These are phyloP conservation scores for Hymenoscyphus occultus DNA, from an alignment of 2,329 filamentous ascomycete species.

Conservation along the genomic window DNA sequence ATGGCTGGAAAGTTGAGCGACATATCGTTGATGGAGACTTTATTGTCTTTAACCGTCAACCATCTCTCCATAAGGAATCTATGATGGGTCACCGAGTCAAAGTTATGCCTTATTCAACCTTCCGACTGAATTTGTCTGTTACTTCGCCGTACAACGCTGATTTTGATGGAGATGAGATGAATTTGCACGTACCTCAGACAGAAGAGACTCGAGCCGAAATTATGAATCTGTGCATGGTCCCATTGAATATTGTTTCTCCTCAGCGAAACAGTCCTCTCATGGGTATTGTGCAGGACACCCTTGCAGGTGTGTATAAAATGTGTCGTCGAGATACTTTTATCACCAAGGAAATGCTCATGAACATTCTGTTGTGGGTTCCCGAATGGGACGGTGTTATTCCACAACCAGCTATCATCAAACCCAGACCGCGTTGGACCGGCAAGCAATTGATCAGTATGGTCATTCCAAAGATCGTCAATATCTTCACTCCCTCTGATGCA, in stretches of 20 bases:
- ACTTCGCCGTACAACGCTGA: conserved; percentile 99
- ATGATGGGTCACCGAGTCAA: conserved; percentile 99
- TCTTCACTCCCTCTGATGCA: conserved; percentile 63
- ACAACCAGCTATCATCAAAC: conserved; percentile 89
- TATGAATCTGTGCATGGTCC: conserved; percentile 94
- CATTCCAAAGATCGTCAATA: conserved; percentile 81
- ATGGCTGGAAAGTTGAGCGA: conserved; percentile 98
- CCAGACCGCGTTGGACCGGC: conserved; percentile 89
- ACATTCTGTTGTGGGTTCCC: conserved; percentile 94
- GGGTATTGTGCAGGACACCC: conserved; percentile 98
- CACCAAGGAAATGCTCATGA: conserved; percentile 89
- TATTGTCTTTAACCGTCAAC: conserved; percentile 99
- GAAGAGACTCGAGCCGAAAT: conserved; percentile 96
- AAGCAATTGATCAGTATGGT: conserved; percentile 97
- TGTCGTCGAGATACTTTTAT: conserved; percentile 90
- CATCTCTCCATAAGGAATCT: conserved; percentile 97
- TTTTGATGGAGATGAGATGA: conserved; percentile 99
- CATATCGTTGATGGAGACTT: conserved; percentile 95
- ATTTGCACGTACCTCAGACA: conserved; percentile 96
- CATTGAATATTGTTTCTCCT: conserved; percentile 95
- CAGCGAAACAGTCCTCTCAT: conserved; percentile 96
- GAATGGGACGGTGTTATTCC: conserved; percentile 96
- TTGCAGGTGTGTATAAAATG: conserved; percentile 96
- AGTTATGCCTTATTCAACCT: conserved; percentile 99
- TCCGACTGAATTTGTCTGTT: conserved; percentile 94